These are phyloP conservation scores for Rhododendron vialii DNA, from an alignment of 148 eudicot genomes.

Conservation along the genomic window DNA sequence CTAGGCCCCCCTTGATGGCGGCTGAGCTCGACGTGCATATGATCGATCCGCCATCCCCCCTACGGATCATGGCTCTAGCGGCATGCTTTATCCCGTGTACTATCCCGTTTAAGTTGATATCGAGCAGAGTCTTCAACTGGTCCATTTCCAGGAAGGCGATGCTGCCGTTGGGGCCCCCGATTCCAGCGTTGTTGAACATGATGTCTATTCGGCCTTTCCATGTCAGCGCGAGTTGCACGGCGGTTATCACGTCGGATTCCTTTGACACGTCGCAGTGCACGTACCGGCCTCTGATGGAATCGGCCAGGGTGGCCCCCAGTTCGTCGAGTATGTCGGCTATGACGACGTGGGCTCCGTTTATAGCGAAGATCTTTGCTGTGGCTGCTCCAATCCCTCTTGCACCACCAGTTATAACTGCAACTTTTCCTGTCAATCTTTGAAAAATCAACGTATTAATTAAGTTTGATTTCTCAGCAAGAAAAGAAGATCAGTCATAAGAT, in stretches of 20 bases:
- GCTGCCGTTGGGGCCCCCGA: slow-evolving; percentile 56
- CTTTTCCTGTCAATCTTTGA: slow-evolving; percentile 61
- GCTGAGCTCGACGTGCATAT: slow-evolving; percentile 78
- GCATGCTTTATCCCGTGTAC: slow-evolving; percentile 78
- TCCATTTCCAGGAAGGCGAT: slow-evolving; percentile 57
- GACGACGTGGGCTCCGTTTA: slow-evolving; percentile 66
- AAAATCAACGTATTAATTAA: background rate
- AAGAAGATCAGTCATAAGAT: background rate
- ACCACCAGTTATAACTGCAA: slow-evolving; percentile 80
- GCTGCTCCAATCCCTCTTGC: slow-evolving; percentile 94
- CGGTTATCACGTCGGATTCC: slow-evolving; percentile 60
- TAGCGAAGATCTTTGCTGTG: slow-evolving; percentile 53
- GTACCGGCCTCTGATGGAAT: slow-evolving; percentile 59
- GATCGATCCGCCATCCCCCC: slow-evolving; percentile 46
- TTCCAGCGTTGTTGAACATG: slow-evolving; percentile 87
- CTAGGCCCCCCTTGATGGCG: slow-evolving; percentile 70
- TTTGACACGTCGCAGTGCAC: slow-evolving; percentile 74
- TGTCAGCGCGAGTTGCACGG: slow-evolving; percentile 49
- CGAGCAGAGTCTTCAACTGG: slow-evolving; percentile 27
- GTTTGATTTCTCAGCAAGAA: background rate
- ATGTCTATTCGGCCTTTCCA: slow-evolving; percentile 81
- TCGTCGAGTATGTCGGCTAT: slow-evolving; percentile 77
- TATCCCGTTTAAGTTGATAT: slow-evolving; percentile 50
- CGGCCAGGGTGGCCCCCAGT: slow-evolving; percentile 45
- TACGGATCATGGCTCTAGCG: slow-evolving; percentile 56